Conservation (phyloP, 306 rosid species). For the Carpinus fangiana region DNA sequence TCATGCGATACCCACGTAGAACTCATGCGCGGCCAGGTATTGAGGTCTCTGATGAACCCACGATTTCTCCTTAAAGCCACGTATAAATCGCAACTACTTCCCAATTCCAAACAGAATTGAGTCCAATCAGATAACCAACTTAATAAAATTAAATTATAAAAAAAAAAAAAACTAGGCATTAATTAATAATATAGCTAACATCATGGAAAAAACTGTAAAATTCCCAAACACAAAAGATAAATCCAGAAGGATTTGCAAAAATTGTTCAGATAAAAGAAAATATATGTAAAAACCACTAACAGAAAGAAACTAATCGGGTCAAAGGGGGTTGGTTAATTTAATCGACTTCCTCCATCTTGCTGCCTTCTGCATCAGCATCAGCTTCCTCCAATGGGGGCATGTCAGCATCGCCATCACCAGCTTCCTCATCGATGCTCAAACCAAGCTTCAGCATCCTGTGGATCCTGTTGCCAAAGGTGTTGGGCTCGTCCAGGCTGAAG, state of each 20-base stretch:
- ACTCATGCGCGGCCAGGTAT: no score
- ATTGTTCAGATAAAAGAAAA: background rate
- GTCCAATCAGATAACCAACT: no score
- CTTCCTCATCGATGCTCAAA: constrained; percentile 87
- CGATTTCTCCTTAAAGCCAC: no score
- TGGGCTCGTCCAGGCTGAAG: constrained; percentile 94
- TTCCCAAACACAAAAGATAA: background rate
- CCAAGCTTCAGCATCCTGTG: constrained; percentile 97
- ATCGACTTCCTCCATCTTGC: constrained; percentile 98
- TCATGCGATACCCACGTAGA: no score
- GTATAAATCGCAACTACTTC: no score
- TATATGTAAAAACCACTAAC: background rate
- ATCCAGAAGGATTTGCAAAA: background rate
- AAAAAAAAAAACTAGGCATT: background rate
- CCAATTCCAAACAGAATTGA: no score
- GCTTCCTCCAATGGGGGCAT: constrained; percentile 91
- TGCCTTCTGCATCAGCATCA: constrained; percentile 79
- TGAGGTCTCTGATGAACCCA: no score
- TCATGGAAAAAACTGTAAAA: background rate
- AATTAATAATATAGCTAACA: background rate
- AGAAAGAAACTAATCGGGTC: background rate
- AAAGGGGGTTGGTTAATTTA: constrained; percentile 23
- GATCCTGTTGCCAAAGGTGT: constrained; percentile 94
- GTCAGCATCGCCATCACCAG: constrained; percentile 63
- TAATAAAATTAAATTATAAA: background rate